These are phyloP conservation scores for Aspergillus piperis DNA, from an alignment of 2,329 filamentous ascomycete genomes.

Conservation along the genomic window DNA sequence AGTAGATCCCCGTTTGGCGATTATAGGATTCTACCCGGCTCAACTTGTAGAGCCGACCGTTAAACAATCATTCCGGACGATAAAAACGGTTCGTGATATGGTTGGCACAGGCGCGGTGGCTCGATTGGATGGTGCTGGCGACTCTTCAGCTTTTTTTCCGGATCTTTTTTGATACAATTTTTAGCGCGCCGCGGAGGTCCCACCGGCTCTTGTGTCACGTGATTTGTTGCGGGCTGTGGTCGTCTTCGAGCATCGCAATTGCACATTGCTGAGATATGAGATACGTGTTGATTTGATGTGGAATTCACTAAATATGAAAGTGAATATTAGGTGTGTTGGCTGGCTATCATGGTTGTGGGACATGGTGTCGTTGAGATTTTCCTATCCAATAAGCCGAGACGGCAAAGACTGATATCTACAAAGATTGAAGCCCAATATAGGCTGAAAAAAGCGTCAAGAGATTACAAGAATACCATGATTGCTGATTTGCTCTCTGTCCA, in stretches of 20 bases:
- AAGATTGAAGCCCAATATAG: too few relatives aligned
- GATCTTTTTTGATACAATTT: constrained; percentile 31
- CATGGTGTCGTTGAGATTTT: too few relatives aligned
- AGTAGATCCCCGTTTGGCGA: constrained; percentile 6
- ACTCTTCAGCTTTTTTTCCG: constrained; percentile 19
- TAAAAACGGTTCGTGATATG: not conserved
- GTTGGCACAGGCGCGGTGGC: constrained; percentile 8
- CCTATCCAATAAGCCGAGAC: too few relatives aligned
- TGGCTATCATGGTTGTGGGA: too few relatives aligned
- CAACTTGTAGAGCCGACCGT: constrained; percentile 22
- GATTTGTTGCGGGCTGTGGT: not conserved
- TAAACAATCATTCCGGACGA: constrained; percentile 25
- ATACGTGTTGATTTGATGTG: not conserved
- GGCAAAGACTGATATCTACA: too few relatives aligned
- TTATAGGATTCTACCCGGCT: constrained; percentile 19
- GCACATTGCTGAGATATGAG: not conserved
- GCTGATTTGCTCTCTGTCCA: too few relatives aligned
- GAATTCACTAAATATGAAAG: not conserved
- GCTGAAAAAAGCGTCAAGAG: too few relatives aligned
- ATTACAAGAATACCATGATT: too few relatives aligned
- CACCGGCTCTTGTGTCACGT: constrained; percentile 25
- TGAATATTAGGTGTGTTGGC: too few relatives aligned
- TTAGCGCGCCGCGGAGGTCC: constrained; percentile 27
- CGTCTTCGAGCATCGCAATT: not conserved
- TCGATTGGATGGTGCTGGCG: constrained; percentile 10